Base-by-base conservation (phyloP, 495 filamentous ascomycete species). In the Xylaria venustula region DNA sequence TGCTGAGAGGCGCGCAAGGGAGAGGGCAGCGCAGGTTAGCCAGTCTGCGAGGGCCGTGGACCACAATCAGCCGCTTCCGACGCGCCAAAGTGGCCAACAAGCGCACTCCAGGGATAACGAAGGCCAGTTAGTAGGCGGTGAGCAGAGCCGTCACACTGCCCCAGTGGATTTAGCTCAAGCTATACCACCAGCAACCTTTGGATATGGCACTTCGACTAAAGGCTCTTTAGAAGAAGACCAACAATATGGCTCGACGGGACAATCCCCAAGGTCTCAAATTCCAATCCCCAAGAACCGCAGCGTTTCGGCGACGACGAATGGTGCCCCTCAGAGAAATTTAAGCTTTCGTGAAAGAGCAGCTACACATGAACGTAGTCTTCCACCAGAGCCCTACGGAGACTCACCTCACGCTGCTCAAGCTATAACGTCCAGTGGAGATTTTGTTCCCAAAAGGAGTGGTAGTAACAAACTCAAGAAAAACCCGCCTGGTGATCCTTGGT, bases 1-100 rank as follows among this genome's bases (percentile, higher is more conserved):
- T 69, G 88, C 90, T 1, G 92, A 97, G 67, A 75, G 80, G 51
- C 78, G 78, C 69, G 73, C 83, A 67, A 74, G 86, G 77, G 79
- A 83, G 54, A 78, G 73, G 64, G 75, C 74, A 25, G 77, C 72
- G 22, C 73, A 63, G 42, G 70, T 65, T 17, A 69, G 74, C 44
- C 67, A 65, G 50, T 64, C 65, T 37, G 55, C 52, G 15, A 61
- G 57, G 26, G 61, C 69, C 53, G 61, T 58, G n/a, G 63, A 58
- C 34, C 58, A 17, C 32, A 19, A 62, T 61, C 53, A 60, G 28
- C 57, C 54, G 47, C 55, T 11, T 45, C 62, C 55, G 14, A 63
- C 54, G 12, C 64, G 36, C 23, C 44, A 47, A 54, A 54, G 5
- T 11, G 41, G 37, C n/a, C 69, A 65, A 48, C 46, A 48, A 64